Conservation (phyloP, 2,329 filamentous ascomycete species). For the Ophiognomonia clavigignenti-juglandacearum region DNA sequence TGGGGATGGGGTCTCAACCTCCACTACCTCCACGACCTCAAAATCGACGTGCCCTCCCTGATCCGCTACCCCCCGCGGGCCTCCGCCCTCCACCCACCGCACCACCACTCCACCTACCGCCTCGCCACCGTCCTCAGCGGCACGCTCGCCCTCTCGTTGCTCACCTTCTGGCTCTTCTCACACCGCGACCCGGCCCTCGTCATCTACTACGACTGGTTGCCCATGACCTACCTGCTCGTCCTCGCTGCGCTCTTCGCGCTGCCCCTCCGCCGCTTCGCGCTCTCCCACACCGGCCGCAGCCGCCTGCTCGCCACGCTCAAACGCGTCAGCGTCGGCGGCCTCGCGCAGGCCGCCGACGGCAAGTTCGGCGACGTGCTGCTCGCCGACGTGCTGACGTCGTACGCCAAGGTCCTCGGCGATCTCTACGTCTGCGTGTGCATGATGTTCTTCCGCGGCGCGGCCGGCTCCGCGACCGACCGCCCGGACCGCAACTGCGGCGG, state of each 20-base stretch:
- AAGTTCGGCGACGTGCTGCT: slow-evolving; percentile 94
- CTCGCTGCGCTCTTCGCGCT: slow-evolving; percentile 67
- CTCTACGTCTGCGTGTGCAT: slow-evolving; percentile 87
- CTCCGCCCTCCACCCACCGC: slow-evolving; percentile 64
- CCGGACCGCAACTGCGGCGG: slow-evolving; percentile 82
- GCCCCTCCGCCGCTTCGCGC: slow-evolving; percentile 59
- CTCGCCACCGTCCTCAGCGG: slow-evolving; percentile 72
- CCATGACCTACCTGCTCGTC: slow-evolving; percentile 74
- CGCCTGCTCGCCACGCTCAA: slow-evolving; percentile 72
- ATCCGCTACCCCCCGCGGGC: slow-evolving; percentile 79
- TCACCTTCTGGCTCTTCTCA: slow-evolving; percentile 80
- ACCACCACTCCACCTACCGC: slow-evolving; percentile 80
- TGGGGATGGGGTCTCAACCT: slow-evolving; percentile 96
- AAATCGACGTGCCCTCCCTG: slow-evolving; percentile 82
- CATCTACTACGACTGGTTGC: slow-evolving; percentile 76
- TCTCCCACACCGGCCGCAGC: slow-evolving; percentile 65
- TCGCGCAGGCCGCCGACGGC: slow-evolving; percentile 81
- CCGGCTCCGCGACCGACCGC: slow-evolving; percentile 68
- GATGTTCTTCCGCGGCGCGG: slow-evolving; percentile 62
- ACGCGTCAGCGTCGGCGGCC: slow-evolving; percentile 76
- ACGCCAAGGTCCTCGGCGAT: slow-evolving; percentile 87
- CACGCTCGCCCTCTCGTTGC: slow-evolving; percentile 65
- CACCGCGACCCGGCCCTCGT: slow-evolving; percentile 65
- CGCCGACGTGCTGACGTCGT: slow-evolving; percentile 90
- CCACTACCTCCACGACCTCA: slow-evolving; percentile 72